Conservation (phyloP, 805 yeast genomes). For the Pichia insulana region DNA sequence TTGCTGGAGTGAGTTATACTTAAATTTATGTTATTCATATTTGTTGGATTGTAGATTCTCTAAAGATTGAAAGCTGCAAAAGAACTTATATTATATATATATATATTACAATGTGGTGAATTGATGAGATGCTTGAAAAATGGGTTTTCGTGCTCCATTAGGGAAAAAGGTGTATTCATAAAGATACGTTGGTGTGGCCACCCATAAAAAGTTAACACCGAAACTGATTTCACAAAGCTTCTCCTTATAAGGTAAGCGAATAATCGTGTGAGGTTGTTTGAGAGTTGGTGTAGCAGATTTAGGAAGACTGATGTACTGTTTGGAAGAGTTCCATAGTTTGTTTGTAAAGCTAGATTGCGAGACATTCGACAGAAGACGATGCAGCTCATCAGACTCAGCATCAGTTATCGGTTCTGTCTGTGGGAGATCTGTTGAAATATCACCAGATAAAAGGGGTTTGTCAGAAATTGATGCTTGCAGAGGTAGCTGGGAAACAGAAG, state of each 20-base stretch:
- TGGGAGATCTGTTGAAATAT: background rate
- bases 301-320: background rate
- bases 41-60: too few relatives aligned
- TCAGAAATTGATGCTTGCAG: background rate
- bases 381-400: background rate
- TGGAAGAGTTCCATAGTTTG: background rate
- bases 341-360: background rate
- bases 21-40: too few relatives aligned
- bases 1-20: too few relatives aligned
- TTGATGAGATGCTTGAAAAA: background rate
- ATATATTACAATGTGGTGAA: too few relatives aligned
- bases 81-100: too few relatives aligned
- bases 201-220: slow-evolving; percentile 41
- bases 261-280: slow-evolving; percentile 27
- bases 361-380: background rate
- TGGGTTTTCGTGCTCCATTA: too few relatives aligned
- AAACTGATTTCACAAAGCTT: slow-evolving; percentile 23
- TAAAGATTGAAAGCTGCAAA: too few relatives aligned
- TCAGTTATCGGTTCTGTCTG: background rate
- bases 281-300: background rate
- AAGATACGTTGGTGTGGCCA: slow-evolving; percentile 74
- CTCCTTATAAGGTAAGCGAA: slow-evolving; percentile 43
- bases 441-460: background rate
- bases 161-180: slow-evolving; percentile 71
- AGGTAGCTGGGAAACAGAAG: background rate